Base-by-base conservation (phyloP, 2,329 filamentous ascomycete genomes). In the Trichoderma lentiforme region DNA sequence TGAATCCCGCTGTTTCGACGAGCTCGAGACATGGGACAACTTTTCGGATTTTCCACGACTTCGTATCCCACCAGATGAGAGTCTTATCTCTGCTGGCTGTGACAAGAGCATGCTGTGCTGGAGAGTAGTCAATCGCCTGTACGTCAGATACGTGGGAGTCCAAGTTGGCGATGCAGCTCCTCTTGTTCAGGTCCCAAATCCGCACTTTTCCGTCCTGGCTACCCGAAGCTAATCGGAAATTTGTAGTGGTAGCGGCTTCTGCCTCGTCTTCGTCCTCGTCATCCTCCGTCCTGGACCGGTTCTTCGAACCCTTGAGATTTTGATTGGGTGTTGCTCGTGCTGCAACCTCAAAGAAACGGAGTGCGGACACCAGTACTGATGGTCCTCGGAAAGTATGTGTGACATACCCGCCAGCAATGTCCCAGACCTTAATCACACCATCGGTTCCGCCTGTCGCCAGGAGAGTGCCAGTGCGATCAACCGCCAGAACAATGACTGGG, bases 371-470 rank as follows among this genome's bases (percentile, higher is more conserved):
- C 26, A 99, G 88, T 11, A 96, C 95, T 73, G 94, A 94, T 71
- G 97, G 95, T 1, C 95, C 95, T 76, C 95, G 92, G 81, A 99
- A 97, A 0, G 94, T 97, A 82, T 99, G 96, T 32, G 97, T 99
- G 36, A 94, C 90, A 81, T 93, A 98, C 26, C 96, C 96, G 58
- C 91, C 93, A 64, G 87, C 86, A 73, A 99, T 94, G 82, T 99
- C 96, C 95, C 95, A 99, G 67, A 99, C 91, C 81, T 99, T 99
- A 77, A 98, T 93, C 1, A 92, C 89, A 28, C 96, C 96, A 79
- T 99, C 96, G 4, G 96, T 95, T 63, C 93, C 93, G 74, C 97
- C 96, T 18, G 95, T 98, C 18, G 95, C 96, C 57, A 99, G 86
- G 14, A 99, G 85, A 2, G 95, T 97, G 78, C 95, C 92, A 1